phyloP scores from a whole-genome alignment of 177 flowering plant species.

The Vitis hybrid region DNA sequence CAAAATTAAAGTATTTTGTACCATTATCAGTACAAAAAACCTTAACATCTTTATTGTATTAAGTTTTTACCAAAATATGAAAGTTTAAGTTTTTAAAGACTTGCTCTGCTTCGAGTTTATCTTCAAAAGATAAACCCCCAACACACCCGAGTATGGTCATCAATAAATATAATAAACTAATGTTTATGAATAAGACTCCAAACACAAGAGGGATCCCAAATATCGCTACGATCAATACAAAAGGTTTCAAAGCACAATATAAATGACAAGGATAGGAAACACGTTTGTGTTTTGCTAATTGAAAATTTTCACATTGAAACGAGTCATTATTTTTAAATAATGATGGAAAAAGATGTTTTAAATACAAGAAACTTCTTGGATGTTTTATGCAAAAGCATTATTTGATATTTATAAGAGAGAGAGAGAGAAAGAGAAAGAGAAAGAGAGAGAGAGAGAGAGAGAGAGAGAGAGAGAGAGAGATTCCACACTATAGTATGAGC shows the following conservation, averaged over 20 bases:
- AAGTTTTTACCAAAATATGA: too few relatives aligned
- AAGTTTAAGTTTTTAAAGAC: too few relatives aligned
- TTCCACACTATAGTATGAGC: background rate
- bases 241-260: background rate
- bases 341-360: background rate
- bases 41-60: too few relatives aligned
- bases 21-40: too few relatives aligned
- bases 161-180: too few relatives aligned
- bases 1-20: too few relatives aligned
- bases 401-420: background rate
- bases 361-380: background rate
- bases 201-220: background rate
- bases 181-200: too few relatives aligned
- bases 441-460: background rate
- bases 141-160: too few relatives aligned
- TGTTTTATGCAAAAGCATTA: constrained; percentile 1
- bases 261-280: background rate
- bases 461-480: background rate
- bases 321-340: background rate
- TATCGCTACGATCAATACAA: constrained; percentile 4
- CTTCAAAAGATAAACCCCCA: background rate
- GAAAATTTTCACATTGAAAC: constrained; percentile 5
- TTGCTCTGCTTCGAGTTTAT: too few relatives aligned
- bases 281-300: background rate
- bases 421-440: background rate